A percentile compares a stretch with the other conserved stretches of the same genome.
phyloP scores from a whole-genome alignment of 345 rosid genomes.

The Euphorbia pulcherrima region DNA sequence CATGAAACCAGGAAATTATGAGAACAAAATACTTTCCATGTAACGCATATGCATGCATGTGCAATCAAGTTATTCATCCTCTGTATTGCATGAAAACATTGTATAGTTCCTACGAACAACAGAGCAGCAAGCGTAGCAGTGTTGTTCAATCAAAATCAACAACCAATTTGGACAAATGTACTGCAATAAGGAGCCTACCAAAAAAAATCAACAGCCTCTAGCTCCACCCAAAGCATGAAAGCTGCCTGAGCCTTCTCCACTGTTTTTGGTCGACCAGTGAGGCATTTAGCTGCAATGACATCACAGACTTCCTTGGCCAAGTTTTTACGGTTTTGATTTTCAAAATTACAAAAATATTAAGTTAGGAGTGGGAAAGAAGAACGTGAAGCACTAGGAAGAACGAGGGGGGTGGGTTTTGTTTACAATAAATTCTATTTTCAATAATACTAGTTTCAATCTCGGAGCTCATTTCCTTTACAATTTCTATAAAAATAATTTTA shows the following conservation, averaged over 20 bases:
- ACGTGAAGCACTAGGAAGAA: no score
- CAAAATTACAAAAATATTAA: no score
- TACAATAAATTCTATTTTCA: no score
- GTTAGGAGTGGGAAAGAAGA: no score
- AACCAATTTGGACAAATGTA: not conserved
- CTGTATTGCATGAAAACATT: not conserved
- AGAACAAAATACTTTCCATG: not conserved
- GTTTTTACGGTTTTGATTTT: no score
- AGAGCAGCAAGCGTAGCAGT: not conserved
- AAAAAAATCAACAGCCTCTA: conserved; percentile 86
- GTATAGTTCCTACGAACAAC: not conserved
- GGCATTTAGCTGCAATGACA: conserved; percentile 81
- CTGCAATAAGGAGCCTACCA: conserved; percentile 45
- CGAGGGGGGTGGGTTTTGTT: no score
- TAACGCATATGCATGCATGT: not conserved
- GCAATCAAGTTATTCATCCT: not conserved
- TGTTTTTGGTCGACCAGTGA: conserved; percentile 90
- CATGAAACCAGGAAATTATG: not conserved
- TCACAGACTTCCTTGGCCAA: conserved; percentile 95
- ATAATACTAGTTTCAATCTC: no score
- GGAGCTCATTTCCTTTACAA: no score
- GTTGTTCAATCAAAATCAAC: not conserved
- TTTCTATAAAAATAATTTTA: no score
- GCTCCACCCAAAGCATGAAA: conserved; percentile 94
- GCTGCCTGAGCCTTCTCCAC: conserved; percentile 91